These are phyloP conservation scores for Eryngium alpinum DNA, from an alignment of 140 eudicot genomes.

Conservation along the genomic window DNA sequence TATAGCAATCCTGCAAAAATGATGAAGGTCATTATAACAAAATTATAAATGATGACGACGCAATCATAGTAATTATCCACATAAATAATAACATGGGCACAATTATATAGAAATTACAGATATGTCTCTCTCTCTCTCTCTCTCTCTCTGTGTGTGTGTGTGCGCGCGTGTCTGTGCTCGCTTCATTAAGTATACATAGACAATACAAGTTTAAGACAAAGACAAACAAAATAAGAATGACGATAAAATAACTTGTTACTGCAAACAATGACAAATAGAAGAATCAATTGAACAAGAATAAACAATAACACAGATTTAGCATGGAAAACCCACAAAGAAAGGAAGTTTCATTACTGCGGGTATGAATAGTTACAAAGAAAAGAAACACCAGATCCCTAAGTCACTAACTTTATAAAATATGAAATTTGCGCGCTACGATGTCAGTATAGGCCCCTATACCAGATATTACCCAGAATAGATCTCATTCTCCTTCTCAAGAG, in stretches of 20 bases:
- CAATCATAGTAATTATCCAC: not conserved
- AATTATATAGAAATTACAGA: too few species aligned
- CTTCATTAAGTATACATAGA: too few species aligned
- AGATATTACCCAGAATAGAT: not conserved
- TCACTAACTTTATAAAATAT: not conserved
- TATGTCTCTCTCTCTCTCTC: too few species aligned
- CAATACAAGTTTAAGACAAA: too few species aligned
- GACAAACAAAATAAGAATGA: too few species aligned
- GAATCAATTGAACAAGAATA: not conserved
- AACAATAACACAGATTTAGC: not conserved
- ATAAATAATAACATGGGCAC: not conserved
- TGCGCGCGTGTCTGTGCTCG: too few species aligned
- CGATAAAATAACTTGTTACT: not conserved
- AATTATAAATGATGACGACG: not conserved
- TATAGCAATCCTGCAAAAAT: constrained; percentile 75
- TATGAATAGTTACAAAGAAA: not conserved
- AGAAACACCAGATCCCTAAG: not conserved
- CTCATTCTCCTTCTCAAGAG: not conserved
- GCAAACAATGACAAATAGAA: not conserved
- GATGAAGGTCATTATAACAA: not conserved
- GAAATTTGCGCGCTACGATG: not conserved
- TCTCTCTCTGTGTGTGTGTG: too few species aligned
- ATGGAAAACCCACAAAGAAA: not conserved
- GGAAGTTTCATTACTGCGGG: not conserved
- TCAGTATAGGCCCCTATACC: not conserved